Conservation (phyloP, 179 eudicot species). For the Heliamphora pulchella region DNA sequence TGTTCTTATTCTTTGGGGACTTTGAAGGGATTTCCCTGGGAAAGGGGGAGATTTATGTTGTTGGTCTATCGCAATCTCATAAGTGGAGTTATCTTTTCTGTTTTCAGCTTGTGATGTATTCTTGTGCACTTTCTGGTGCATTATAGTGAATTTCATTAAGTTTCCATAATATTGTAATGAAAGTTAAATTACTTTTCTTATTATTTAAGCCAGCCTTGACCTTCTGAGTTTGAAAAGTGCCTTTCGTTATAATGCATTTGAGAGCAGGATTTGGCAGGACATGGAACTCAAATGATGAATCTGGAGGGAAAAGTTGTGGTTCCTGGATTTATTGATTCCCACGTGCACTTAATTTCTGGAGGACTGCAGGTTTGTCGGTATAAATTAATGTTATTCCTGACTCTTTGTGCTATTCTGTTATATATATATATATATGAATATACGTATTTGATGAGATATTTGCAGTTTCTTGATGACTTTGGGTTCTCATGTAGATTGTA, state of each 20-base stretch:
- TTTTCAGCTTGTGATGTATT: slow-evolving; percentile 1
- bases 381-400: background rate
- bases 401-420: background rate
- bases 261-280: slow-evolving; percentile 57
- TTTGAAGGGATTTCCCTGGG: no score
- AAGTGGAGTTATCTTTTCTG: background rate
- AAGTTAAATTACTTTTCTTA: background rate
- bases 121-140: background rate
- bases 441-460: background rate
- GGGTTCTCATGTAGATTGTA: background rate
- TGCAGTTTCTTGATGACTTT: background rate
- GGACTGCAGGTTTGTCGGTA: slow-evolving; percentile 69
- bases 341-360: slow-evolving; percentile 73
- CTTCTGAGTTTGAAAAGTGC: background rate
- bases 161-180: background rate
- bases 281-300: slow-evolving; percentile 41
- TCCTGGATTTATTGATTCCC: slow-evolving; percentile 96
- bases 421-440: background rate
- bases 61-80: background rate
- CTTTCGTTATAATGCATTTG: slow-evolving; percentile 1
- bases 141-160: background rate
- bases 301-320: slow-evolving; percentile 67
- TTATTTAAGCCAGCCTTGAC: background rate
- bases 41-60: background rate
- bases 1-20: background rate